Percentiles rank a stretch among this genome's conserved stretches.
phyloP scores from a whole-genome alignment of 768 basidiomycete genomes.

The Phaffia australis region DNA sequence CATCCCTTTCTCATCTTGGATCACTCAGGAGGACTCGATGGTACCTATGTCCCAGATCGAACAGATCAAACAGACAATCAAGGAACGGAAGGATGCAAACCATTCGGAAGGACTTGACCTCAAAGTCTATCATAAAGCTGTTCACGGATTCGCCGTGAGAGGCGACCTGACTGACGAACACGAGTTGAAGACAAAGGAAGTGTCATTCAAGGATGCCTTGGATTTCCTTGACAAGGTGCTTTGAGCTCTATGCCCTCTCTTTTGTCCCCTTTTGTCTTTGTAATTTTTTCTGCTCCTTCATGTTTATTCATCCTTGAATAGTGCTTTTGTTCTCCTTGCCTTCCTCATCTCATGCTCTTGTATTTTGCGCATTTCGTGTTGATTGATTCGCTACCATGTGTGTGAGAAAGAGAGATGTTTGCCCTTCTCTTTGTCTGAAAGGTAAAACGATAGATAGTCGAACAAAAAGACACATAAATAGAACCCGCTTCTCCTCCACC shows the following conservation, averaged over 20 bases:
- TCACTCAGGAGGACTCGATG: constrained; percentile 23
- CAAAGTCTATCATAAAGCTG: constrained; percentile 24
- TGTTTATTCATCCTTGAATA: too few species aligned
- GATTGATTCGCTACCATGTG: too few species aligned
- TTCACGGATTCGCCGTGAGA: constrained; percentile 37
- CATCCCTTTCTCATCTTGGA: too few species aligned
- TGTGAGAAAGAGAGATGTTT: too few species aligned
- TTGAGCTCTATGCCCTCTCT: neutral
- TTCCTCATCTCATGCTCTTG: too few species aligned
- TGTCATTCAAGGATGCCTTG: constrained; percentile 30
- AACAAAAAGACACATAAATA: too few species aligned
- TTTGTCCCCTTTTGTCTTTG: neutral
- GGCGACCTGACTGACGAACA: constrained; percentile 32
- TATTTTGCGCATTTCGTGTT: too few species aligned
- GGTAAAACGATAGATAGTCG: too few species aligned
- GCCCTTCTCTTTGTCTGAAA: too few species aligned
- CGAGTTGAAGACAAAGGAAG: constrained; percentile 36
- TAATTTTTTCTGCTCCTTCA: too few species aligned
- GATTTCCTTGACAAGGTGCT: constrained; percentile 30
- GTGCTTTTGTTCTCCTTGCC: too few species aligned
- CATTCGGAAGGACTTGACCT: constrained; percentile 2
- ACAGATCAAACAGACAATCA: constrained; percentile 28
- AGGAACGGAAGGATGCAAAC: constrained; percentile 27
- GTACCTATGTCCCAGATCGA: constrained; percentile 29
- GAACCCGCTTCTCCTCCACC: too few species aligned